Base-by-base conservation (phyloP, 345 rosid genomes). In the Sonneratia caseolaris region DNA sequence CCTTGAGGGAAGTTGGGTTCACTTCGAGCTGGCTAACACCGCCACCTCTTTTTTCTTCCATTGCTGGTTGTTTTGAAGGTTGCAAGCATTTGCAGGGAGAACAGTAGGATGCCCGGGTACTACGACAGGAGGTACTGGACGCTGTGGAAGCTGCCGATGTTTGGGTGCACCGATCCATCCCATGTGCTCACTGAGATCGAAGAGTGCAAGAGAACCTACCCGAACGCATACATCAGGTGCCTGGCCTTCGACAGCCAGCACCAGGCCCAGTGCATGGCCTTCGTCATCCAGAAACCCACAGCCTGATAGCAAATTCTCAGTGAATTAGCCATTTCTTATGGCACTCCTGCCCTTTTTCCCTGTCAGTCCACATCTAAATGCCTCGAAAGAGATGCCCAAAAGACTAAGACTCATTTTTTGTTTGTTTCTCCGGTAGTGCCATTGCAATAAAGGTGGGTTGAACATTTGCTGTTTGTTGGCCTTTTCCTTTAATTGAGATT, bases 101-200 rank as follows among this genome's bases (percentile, higher is more conserved):
- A 89, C 48, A 81, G 86, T 75, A 64, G 74, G 68, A 83, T 84
- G 66, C 90, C 96, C 3, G 90, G 96, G 24, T 89, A 87, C 77
- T 89, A 87, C 68, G 92, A 87, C 68, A 85, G 96, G 61, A 84
- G 96, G 76, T 87, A 86, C 70, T 89, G 91, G 91, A 89, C 96
- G 13, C 70, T 87, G 35, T 89, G 96, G 92, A 87, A 87, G 80
- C 81, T 89, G 73, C 96, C 96, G 24, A 86, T 89, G 92, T 89
- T 83, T 59, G 92, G 92, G 7, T 87, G 92, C 91, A 86, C 64
- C 6, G 89, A 87, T 37, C 59, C 92, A 0, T 73, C 88, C 16
- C 87, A 86, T 57, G 88, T 87, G 48, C 76, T 86, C 1, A 57
- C 79, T 13, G 92, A 87, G 75, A 81, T 89, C 66, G 5, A 74